phyloP scores from a whole-genome alignment of 2,329 filamentous ascomycete species.

The Tetracladium maxilliforme region DNA sequence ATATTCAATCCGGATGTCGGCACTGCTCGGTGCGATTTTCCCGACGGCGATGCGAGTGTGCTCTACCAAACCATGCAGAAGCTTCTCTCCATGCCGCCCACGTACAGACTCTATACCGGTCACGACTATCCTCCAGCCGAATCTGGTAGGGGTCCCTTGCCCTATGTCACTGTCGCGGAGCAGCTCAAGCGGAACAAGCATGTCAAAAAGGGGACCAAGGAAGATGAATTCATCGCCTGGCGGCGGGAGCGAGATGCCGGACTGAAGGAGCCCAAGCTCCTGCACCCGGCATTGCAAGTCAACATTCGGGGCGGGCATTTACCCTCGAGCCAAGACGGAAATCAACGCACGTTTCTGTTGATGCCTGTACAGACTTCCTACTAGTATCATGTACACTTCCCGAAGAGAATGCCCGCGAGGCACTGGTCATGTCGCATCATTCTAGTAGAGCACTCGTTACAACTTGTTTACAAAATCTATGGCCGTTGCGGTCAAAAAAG shows the following conservation, averaged over 20 bases:
- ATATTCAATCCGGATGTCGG: slow-evolving; percentile 36
- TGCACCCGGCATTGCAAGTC: slow-evolving; percentile 35
- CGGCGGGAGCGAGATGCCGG: slow-evolving; percentile 25
- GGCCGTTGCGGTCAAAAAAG: too few species aligned
- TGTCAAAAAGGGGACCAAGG: slow-evolving; percentile 21
- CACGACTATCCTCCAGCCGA: slow-evolving; percentile 34
- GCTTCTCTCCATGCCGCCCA: slow-evolving; percentile 24
- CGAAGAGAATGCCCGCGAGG: too few species aligned
- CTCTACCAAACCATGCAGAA: slow-evolving; percentile 27
- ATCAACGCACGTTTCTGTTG: too few species aligned
- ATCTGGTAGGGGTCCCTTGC: slow-evolving; percentile 11
- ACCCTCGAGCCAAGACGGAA: too few species aligned
- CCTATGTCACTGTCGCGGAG: slow-evolving; percentile 27
- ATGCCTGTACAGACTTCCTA: too few species aligned
- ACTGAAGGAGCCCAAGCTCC: slow-evolving; percentile 26
- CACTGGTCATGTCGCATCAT: too few species aligned
- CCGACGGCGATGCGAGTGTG: slow-evolving; percentile 27
- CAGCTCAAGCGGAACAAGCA: slow-evolving; percentile 33
- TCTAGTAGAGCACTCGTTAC: too few species aligned
- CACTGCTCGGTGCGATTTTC: slow-evolving; percentile 37
- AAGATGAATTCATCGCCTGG: slow-evolving; percentile 27
- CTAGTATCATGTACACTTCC: too few species aligned
- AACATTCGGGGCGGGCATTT: slow-evolving; percentile 33
- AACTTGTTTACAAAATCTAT: too few species aligned
- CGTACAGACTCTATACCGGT: slow-evolving; percentile 34